phyloP scores from a whole-genome alignment of 257 asterid genomes.

The Solanum clarkiae region DNA sequence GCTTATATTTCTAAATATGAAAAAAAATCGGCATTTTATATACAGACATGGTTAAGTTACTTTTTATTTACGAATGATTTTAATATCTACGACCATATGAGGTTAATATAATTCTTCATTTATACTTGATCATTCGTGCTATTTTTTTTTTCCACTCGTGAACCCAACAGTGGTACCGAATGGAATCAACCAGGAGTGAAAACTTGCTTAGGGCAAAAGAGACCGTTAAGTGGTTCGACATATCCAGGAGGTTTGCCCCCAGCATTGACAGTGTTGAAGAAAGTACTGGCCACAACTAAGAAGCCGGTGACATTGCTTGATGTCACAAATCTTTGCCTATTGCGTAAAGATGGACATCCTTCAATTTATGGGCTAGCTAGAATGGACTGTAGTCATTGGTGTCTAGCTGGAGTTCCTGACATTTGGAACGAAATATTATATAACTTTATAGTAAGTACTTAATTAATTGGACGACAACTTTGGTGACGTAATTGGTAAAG shows the following conservation, averaged over 20 bases:
- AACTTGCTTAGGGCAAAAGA: constrained; percentile 40
- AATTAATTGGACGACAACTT: background rate
- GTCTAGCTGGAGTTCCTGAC: constrained; percentile 85
- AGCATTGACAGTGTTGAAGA: constrained; percentile 44
- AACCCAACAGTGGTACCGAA: constrained; percentile 37
- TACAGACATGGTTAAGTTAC: background rate
- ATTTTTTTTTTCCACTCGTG: background rate
- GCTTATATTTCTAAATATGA: background rate
- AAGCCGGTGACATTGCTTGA: constrained; percentile 49
- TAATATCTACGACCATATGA: background rate
- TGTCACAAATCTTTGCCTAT: constrained; percentile 56
- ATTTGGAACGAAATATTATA: constrained; percentile 74
- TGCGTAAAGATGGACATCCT: constrained; percentile 90
- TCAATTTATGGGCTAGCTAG: constrained; percentile 55
- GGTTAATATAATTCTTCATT: background rate
- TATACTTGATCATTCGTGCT: background rate
- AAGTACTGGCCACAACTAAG: constrained; percentile 36
- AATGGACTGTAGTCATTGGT: constrained; percentile 94
- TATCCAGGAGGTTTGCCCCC: constrained; percentile 70
- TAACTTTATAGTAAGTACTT: constrained; percentile 21
- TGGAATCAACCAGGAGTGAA: constrained; percentile 62
- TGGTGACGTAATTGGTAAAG: background rate
- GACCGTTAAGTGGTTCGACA: constrained; percentile 44
- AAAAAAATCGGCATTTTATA: background rate
- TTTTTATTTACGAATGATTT: background rate